A percentile compares a stretch with the other conserved stretches of the same genome.
These are phyloP conservation scores for Stromatinia cepivora DNA, from an alignment of 2,329 filamentous ascomycete species.

Conservation along the genomic window DNA sequence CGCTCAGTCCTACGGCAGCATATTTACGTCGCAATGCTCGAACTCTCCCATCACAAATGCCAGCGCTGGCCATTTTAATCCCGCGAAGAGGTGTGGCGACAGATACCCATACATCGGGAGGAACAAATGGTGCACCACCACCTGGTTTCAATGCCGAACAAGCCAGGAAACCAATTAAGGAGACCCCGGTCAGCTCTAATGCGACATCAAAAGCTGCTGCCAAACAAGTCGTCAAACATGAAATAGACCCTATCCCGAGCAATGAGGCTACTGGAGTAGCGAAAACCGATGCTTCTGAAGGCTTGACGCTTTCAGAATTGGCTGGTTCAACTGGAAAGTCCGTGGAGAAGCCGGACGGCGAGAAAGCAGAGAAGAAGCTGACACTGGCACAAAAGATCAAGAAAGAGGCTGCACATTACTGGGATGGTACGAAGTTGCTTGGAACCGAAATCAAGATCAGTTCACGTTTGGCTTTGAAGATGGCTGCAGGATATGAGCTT, in stretches of 20 bases:
- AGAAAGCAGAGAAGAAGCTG: conserved; percentile 80
- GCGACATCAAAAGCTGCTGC: conserved; percentile 35
- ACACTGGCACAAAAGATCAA: conserved; percentile 91
- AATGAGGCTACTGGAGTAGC: conserved; percentile 37
- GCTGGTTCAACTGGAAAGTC: conserved; percentile 63
- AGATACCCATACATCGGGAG: conserved; percentile 55
- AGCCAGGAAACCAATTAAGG: conserved; percentile 63
- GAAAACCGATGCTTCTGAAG: conserved; percentile 40
- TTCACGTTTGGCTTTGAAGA: conserved; percentile 86
- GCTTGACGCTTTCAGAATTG: conserved; percentile 55
- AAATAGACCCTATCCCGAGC: conserved; percentile 34
- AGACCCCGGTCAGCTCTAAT: conserved; percentile 38
- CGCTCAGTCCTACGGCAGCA: conserved; percentile 34
- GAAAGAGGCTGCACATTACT: conserved; percentile 91
- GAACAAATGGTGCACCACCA: conserved; percentile 55
- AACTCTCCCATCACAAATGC: conserved; percentile 39
- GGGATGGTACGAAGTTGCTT: conserved; percentile 96
- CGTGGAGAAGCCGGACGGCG: conserved; percentile 60
- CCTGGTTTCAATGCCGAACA: conserved; percentile 70
- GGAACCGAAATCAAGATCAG: conserved; percentile 93
- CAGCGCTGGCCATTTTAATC: conserved; percentile 58
- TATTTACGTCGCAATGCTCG: conserved; percentile 41
- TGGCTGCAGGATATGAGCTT: conserved; percentile 96
- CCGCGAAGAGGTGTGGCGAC: conserved; percentile 58
- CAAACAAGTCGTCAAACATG: conserved; percentile 32